Percentiles rank a stretch among this genome's conserved stretches.
These are phyloP conservation scores for Colletotrichum musicola DNA, from an alignment of 2,329 filamentous ascomycete species.

Conservation along the genomic window DNA sequence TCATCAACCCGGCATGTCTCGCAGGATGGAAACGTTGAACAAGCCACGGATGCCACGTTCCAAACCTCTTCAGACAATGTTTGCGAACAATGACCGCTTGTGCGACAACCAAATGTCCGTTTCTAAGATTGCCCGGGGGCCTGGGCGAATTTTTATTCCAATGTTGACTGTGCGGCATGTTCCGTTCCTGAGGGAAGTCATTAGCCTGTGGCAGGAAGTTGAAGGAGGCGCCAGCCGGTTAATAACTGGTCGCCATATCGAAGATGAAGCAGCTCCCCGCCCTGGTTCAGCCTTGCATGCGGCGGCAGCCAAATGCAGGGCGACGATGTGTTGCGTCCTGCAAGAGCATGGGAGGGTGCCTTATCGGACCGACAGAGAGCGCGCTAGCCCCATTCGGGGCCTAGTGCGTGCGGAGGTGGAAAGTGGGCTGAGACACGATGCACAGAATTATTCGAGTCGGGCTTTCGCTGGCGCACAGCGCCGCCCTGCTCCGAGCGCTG, in stretches of 20 bases:
- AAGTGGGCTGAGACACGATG: slow-evolving; percentile 23
- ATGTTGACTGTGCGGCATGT: no score
- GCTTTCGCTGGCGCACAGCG: slow-evolving; percentile 9
- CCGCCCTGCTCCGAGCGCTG: slow-evolving; percentile 25
- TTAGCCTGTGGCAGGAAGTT: neutral
- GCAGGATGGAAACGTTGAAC: slow-evolving; percentile 2
- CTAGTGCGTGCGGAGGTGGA: slow-evolving; percentile 25
- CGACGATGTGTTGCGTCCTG: slow-evolving; percentile 4
- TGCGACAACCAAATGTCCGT: no score
- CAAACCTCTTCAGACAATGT: neutral
- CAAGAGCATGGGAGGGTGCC: slow-evolving; percentile 28
- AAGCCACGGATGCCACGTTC: slow-evolving; percentile 6
- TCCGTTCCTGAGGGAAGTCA: no score
- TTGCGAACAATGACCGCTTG: slow-evolving; percentile 14
- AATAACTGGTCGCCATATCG: no score
- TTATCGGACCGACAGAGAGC: slow-evolving; percentile 37
- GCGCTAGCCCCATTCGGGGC: slow-evolving; percentile 21
- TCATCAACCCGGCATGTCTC: slow-evolving; percentile 9
- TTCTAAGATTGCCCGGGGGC: no score
- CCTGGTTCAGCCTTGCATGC: slow-evolving; percentile 29
- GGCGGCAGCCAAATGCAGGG: neutral
- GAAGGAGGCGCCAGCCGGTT: neutral
- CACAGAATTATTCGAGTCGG: slow-evolving; percentile 20
- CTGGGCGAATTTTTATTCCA: no score
- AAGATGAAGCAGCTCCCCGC: slow-evolving; percentile 18